phyloP scores from a whole-genome alignment of 83 land plant species.

The Thuja plicata region DNA sequence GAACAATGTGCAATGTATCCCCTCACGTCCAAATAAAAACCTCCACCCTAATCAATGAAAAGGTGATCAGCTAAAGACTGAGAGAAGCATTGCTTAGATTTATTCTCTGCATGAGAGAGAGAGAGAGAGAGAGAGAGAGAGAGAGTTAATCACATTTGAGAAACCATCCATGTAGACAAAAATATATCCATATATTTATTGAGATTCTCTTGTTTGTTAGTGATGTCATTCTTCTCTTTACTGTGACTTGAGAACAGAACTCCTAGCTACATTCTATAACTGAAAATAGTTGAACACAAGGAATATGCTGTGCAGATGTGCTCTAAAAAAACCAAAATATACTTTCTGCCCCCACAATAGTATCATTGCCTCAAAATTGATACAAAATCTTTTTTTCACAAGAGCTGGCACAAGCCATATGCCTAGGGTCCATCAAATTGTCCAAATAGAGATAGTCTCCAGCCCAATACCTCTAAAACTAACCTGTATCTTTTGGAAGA shows the following conservation, averaged over 20 bases:
- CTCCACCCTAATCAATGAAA: too few species aligned
- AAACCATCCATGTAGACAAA: not conserved
- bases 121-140: too few species aligned
- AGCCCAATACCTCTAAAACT: not conserved
- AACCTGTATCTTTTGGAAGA: too few species aligned
- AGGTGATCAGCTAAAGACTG: too few species aligned
- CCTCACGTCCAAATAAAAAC: too few species aligned
- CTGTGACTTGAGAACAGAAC: too few species aligned
- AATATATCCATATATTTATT: too few species aligned
- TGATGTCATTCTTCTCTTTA: not conserved
- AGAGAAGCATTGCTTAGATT: too few species aligned
- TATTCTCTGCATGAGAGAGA: not conserved
- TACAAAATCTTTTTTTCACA: not conserved
- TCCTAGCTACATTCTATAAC: not conserved
- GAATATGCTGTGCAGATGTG: not conserved
- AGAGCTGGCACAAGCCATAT: not conserved
- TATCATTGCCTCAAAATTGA: too few species aligned
- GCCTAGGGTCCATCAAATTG: not conserved
- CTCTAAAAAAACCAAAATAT: not conserved
- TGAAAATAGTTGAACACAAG: not conserved
- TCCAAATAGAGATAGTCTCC: not conserved
- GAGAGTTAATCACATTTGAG: not conserved
- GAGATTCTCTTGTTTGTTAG: not conserved
- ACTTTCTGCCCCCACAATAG: not conserved
- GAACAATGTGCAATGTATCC: too few species aligned